phyloP scores from a whole-genome alignment of 441 rosid genomes.

The Gossypium davidsonii region DNA sequence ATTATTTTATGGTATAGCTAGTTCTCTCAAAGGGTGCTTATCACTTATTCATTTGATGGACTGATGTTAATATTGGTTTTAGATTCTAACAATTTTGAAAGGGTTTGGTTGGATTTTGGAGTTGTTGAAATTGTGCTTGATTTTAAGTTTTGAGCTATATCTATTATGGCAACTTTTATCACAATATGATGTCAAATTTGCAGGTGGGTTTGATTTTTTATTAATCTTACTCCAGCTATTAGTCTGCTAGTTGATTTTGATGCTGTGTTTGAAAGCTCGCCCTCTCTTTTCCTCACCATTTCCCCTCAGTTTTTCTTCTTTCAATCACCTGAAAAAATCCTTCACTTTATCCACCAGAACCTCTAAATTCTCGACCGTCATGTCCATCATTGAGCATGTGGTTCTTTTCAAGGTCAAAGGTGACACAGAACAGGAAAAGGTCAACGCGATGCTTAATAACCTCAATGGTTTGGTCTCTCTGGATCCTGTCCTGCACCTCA shows the following conservation, averaged over 20 bases:
- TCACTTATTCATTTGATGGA: neutral
- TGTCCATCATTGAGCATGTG: slow-evolving; percentile 58
- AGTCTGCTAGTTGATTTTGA: neutral
- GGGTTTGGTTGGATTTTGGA: neutral
- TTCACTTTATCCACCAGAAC: slow-evolving; percentile 14
- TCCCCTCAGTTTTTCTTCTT: slow-evolving; percentile 25
- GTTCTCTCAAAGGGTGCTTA: neutral
- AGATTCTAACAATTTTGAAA: neutral
- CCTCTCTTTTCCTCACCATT: slow-evolving; percentile 27
- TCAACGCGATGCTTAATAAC: slow-evolving; percentile 37
- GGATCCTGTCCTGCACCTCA: slow-evolving; percentile 49
- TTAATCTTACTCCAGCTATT: neutral
- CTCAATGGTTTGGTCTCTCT: slow-evolving; percentile 49
- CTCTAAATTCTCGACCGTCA: slow-evolving; percentile 23
- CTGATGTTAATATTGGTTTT: neutral
- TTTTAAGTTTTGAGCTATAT: neutral
- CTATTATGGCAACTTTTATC: neutral
- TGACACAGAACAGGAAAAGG: slow-evolving; percentile 34
- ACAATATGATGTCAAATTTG: neutral
- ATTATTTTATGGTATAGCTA: neutral
- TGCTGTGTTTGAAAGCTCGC: slow-evolving; percentile 24
- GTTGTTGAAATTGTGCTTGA: neutral
- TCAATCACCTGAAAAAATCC: slow-evolving; percentile 24
- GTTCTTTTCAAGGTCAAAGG: slow-evolving; percentile 70
- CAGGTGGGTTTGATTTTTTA: neutral